Conservation (phyloP, 2,329 filamentous ascomycete genomes). For the Hymenoscyphus occultus region DNA sequence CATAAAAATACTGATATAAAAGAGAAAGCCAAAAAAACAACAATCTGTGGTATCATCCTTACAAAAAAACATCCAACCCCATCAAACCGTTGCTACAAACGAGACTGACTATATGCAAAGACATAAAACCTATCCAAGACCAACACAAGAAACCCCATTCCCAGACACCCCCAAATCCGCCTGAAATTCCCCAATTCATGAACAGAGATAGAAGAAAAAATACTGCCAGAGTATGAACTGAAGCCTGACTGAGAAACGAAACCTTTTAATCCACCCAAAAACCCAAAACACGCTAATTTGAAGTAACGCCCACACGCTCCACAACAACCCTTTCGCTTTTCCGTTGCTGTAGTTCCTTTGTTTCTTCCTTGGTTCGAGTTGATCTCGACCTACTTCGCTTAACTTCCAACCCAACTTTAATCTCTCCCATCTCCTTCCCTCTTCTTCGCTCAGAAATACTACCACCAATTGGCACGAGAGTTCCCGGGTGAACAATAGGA, state of each 20-base stretch:
- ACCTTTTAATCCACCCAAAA: not conserved
- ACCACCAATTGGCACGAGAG: slow-evolving; percentile 6
- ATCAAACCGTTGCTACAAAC: not conserved
- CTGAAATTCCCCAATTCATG: not conserved
- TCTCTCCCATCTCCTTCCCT: slow-evolving; percentile 23
- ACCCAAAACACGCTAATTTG: slow-evolving; percentile 11
- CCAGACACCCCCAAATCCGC: not conserved
- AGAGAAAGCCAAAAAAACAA: not conserved
- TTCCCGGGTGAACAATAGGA: not conserved
- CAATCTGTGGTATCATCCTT: slow-evolving; percentile 3
- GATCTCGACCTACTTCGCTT: slow-evolving; percentile 12
- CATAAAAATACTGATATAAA: not conserved
- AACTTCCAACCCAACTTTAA: slow-evolving; percentile 30
- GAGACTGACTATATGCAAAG: not conserved
- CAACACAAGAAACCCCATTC: not conserved
- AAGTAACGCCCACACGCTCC: slow-evolving; percentile 38
- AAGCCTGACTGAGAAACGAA: not conserved
- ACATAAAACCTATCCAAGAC: not conserved
- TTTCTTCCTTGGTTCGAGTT: slow-evolving; percentile 22
- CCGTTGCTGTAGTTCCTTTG: slow-evolving; percentile 40
- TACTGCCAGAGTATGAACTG: slow-evolving; percentile 17
- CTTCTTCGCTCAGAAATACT: slow-evolving; percentile 38
- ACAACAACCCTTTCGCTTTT: slow-evolving; percentile 54
- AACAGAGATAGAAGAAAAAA: slow-evolving; percentile 4
- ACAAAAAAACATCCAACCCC: slow-evolving; percentile 1